These are phyloP conservation scores for Phaeotremella skinneri DNA, from an alignment of 768 basidiomycete genomes.

Conservation along the genomic window DNA sequence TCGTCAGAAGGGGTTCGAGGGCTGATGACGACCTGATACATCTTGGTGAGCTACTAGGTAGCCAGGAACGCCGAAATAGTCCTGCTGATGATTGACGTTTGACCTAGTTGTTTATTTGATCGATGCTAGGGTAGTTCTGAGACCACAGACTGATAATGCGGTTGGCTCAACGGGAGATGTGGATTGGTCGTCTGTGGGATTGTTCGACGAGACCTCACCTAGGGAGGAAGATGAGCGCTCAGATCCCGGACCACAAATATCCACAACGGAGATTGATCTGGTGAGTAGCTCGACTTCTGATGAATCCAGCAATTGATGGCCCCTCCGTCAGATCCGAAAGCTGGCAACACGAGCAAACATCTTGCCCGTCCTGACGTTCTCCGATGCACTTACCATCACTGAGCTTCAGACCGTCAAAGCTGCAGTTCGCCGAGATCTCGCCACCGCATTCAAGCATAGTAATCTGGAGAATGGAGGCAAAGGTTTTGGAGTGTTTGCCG, in stretches of 20 bases:
- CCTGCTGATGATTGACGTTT: not conserved
- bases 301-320: slow-evolving; percentile 5
- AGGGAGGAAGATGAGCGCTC: not conserved
- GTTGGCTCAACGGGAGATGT: not conserved
- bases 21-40: slow-evolving; percentile 38
- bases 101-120: slow-evolving; percentile 37
- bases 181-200: slow-evolving; percentile 34
- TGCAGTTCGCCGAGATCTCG: slow-evolving; percentile 27
- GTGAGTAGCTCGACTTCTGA: slow-evolving; percentile 12
- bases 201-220: slow-evolving; percentile 22
- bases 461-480: slow-evolving; percentile 10
- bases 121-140: slow-evolving; percentile 34
- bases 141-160: slow-evolving; percentile 8
- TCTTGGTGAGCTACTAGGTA: slow-evolving; percentile 30
- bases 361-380: slow-evolving; percentile 35
- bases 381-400: slow-evolving; percentile 26
- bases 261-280: slow-evolving; percentile 24
- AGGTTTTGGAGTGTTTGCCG: slow-evolving; percentile 38
- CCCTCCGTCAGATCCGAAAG: slow-evolving; percentile 37
- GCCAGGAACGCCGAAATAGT: not conserved
- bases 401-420: slow-evolving; percentile 23
- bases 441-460: slow-evolving; percentile 1
- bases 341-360: slow-evolving; percentile 28
- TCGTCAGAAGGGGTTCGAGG: slow-evolving; percentile 24
- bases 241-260: slow-evolving; percentile 5